Evolutionary conservation across 306 rosid species (phyloP).

Genomic region (Sicyos edulis): DNA sequence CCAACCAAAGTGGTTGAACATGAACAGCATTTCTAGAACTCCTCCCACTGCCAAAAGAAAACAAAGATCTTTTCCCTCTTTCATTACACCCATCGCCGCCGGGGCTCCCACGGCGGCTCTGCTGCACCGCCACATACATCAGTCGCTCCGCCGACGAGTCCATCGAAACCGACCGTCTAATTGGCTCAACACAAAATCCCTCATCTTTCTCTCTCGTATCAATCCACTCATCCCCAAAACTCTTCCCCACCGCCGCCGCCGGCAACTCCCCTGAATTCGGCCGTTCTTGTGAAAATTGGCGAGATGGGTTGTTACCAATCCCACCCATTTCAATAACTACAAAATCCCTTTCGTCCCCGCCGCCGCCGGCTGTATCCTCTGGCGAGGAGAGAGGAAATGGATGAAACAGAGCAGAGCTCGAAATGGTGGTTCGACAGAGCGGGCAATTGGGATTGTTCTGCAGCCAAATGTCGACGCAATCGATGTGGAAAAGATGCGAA

Average conservation of each 20-base stretch:
- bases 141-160: conserved; percentile 75
- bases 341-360: conserved; percentile 46
- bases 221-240: conserved; percentile 90
- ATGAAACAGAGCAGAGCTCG: conserved; percentile 30
- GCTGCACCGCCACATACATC: conserved; percentile 44
- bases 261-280: conserved; percentile 30
- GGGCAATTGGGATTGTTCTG: conserved; percentile 86
- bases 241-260: conserved; percentile 26
- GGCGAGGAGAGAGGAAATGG: conserved; percentile 39
- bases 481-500: conserved; percentile 74
- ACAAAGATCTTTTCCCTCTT: conserved; percentile 62
- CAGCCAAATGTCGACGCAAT: conserved; percentile 93
- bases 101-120: conserved; percentile 39
- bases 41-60: conserved; percentile 72
- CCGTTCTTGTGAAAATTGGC: not conserved
- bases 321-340: conserved; percentile 74
- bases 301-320: conserved; percentile 11
- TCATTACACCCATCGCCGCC: conserved; percentile 49
- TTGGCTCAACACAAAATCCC: conserved; percentile 62
- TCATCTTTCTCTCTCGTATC: conserved; percentile 70
- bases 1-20: conserved; percentile 54
- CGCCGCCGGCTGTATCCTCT: conserved; percentile 28
- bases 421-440: conserved; percentile 77
- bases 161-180: conserved; percentile 86
- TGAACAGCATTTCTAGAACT: conserved; percentile 61